Conservation (phyloP, 176 grass and related monocot species). For the Dendrocalamus sinicus region DNA sequence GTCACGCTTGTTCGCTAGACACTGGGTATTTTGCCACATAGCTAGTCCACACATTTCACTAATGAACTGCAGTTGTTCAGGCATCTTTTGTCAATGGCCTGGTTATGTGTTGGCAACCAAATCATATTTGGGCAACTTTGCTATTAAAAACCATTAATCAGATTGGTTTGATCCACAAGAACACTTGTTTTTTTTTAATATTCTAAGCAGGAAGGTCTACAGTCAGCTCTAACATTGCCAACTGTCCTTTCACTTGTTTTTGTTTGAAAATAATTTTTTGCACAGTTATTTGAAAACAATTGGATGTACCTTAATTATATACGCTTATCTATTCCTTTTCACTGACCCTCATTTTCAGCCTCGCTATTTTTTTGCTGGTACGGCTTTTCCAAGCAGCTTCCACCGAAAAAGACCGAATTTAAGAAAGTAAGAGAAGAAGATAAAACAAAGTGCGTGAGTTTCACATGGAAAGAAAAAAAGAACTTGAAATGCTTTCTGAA, state of each 20-base stretch:
- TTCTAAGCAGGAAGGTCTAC: slow-evolving; percentile 2
- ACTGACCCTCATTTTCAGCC: not conserved
- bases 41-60: not conserved
- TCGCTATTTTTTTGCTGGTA: not conserved
- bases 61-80: not conserved
- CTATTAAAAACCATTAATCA: not conserved
- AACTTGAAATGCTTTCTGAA: not conserved
- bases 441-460: not conserved
- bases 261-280: not conserved
- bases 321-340: not conserved
- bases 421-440: not conserved
- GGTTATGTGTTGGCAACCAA: slow-evolving; percentile 30
- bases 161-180: slow-evolving; percentile 29
- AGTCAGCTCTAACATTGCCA: slow-evolving; percentile 21
- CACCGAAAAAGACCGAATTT: not conserved
- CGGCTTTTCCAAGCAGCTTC: not conserved
- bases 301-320: not conserved
- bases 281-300: slow-evolving; percentile 6
- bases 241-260: not conserved
- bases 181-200: slow-evolving; percentile 31
- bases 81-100: not conserved
- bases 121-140: not conserved
- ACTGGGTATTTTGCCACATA: not conserved
- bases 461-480: slow-evolving; percentile 21
- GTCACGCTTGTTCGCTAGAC: too few relatives aligned